Conservation (phyloP, 2,329 filamentous ascomycete genomes). For the Spiromastix sp. region DNA sequence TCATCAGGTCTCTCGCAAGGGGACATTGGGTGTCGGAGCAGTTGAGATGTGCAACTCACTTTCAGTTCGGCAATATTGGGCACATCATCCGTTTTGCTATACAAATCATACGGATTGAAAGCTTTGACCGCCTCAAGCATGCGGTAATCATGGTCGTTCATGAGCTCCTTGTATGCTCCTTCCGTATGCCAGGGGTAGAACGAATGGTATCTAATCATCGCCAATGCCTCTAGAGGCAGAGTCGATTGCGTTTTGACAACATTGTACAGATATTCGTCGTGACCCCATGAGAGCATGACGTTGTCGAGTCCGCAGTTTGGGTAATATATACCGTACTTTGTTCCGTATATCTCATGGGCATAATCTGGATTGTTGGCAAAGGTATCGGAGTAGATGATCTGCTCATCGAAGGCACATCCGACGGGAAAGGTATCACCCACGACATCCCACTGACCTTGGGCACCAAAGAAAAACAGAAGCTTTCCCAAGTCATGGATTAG, state of each 20-base stretch:
- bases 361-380: constrained; percentile 69
- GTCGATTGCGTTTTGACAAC: constrained; percentile 73
- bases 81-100: constrained; percentile 79
- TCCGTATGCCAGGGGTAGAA: constrained; percentile 88
- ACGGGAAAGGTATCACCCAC: constrained; percentile 53
- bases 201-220: constrained; percentile 87
- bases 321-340: constrained; percentile 68
- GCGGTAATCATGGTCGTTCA: constrained; percentile 68
- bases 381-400: constrained; percentile 67
- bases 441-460: constrained; percentile 86
- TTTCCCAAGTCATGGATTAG: constrained; percentile 39
- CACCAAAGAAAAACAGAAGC: constrained; percentile 48
- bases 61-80: constrained; percentile 69
- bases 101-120: constrained; percentile 86
- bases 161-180: constrained; percentile 69
- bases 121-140: constrained; percentile 74
- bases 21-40: constrained; percentile 14
- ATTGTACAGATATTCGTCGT: constrained; percentile 51
- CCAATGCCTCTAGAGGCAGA: constrained; percentile 69
- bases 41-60: constrained; percentile 30
- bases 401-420: constrained; percentile 44
- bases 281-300: constrained; percentile 78
- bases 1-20: neutral
- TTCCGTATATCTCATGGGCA: constrained; percentile 60
- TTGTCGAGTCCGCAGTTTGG: constrained; percentile 74